phyloP scores from a whole-genome alignment of 805 yeast species.

The Millerozyma miso region DNA sequence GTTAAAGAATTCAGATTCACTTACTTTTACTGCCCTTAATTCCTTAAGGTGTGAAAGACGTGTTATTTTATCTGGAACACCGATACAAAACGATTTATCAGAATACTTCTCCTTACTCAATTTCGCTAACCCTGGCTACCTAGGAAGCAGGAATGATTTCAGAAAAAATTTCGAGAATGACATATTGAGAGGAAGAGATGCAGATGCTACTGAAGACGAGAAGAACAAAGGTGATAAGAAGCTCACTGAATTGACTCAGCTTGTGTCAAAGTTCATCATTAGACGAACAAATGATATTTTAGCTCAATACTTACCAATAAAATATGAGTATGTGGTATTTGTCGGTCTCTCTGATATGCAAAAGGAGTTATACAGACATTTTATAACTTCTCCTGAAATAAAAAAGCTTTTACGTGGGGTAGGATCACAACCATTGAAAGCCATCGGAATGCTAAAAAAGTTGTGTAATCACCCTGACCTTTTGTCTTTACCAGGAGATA shows the following conservation, averaged over 20 bases:
- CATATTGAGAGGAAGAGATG: conserved; percentile 83
- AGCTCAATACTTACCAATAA: conserved; percentile 90
- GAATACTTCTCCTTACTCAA: conserved; percentile 88
- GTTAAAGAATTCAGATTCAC: conserved; percentile 72
- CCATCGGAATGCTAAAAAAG: conserved; percentile 84
- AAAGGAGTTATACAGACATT: conserved; percentile 61
- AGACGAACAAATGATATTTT: conserved; percentile 93
- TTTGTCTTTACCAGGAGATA: conserved; percentile 67
- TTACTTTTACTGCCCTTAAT: conserved; percentile 82
- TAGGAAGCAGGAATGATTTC: conserved; percentile 82
- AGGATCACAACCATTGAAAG: conserved; percentile 81
- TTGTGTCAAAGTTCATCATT: conserved; percentile 87
- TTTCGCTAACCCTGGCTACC: conserved; percentile 90
- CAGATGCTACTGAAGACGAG: conserved; percentile 80
- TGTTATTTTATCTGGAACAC: conserved; percentile 93
- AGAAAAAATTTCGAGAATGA: conserved; percentile 77
- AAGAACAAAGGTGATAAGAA: conserved; percentile 63
- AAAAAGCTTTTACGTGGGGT: conserved; percentile 59
- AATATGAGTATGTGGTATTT: conserved; percentile 95
- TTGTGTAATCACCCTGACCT: conserved; percentile 93
- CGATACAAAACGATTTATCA: conserved; percentile 91
- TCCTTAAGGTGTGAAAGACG: conserved; percentile 82
- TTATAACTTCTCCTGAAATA: conserved; percentile 76
- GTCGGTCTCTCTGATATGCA: conserved; percentile 82
- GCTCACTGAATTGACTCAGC: conserved; percentile 60